These are phyloP conservation scores for Calonectria pauciramosa DNA, from an alignment of 2,329 filamentous ascomycete species.

Conservation along the genomic window DNA sequence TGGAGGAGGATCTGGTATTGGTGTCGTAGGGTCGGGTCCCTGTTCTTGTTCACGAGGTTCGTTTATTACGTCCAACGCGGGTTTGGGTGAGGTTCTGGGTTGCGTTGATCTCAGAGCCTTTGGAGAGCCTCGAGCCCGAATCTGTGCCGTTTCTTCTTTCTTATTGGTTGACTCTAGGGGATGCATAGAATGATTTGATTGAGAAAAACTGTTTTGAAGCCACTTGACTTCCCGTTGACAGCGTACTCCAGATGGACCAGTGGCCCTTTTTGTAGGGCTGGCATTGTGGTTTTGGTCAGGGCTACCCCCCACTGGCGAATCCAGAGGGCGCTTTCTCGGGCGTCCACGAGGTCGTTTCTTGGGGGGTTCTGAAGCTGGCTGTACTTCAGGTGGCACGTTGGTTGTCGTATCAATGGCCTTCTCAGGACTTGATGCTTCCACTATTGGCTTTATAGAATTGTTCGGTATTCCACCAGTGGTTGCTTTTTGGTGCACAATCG, in stretches of 20 bases:
- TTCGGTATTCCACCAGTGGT: slow-evolving; percentile 8
- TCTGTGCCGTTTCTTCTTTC: background rate
- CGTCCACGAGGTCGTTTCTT: slow-evolving; percentile 22
- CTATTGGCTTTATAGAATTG: background rate
- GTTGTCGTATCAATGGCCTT: background rate
- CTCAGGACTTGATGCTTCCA: background rate
- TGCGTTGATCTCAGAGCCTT: background rate
- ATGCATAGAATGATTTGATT: background rate
- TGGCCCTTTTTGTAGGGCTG: background rate
- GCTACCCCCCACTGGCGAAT: background rate
- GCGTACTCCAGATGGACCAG: background rate
- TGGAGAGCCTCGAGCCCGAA: background rate
- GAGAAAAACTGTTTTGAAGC: slow-evolving; percentile 31
- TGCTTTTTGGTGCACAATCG: slow-evolving; percentile 41
- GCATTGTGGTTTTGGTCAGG: background rate
- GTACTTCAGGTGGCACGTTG: background rate
- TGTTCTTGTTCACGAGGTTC: background rate
- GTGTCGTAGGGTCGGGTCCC: no score
- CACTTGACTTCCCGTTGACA: slow-evolving; percentile 30
- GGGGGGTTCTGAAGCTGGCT: background rate
- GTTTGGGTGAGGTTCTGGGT: background rate
- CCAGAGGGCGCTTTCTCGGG: slow-evolving; percentile 22
- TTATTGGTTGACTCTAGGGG: background rate
- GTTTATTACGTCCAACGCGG: background rate
- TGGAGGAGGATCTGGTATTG: background rate